Base-by-base conservation (phyloP, 140 eudicot species). In the Senecio squalidus region DNA sequence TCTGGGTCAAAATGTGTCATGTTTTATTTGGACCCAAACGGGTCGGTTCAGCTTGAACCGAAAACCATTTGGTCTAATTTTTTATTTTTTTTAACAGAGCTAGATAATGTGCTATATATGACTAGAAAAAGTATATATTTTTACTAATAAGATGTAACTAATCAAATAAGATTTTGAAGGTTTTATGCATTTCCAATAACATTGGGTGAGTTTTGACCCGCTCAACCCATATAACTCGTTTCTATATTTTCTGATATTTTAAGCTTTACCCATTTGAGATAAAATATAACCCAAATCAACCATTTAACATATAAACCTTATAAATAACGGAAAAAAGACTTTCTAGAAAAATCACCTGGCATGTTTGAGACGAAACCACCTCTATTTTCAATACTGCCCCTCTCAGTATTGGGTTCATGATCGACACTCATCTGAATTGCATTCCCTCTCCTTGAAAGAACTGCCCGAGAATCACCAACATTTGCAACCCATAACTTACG, bases 331-430 rank as follows among this genome's bases (percentile, higher is more conserved):
- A 47, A 47, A 47, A 6, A 31, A 15, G 26, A 63, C 26, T 18
- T 26, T 67, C 40, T 25, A 47, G 43, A 66, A 31, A 25, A 24
- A 60, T 57, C 27, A 89, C 97, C 97, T 85, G 97, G 97, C 95
- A 89, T 80, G 64, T 89, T 89, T 28, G 97, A 89, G 76, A 89
- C 97, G 60, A 89, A 89, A 17, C 97, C 97, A 0, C 97, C 97
- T 73, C 69, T 65, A 36, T 80, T 60, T 79, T 89, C 95, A 64
- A 89, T 89, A 73, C 84, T 82, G 29, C 68, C 86, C 40, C 95
- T 76, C 59, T 89, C 97, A 1, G 78, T 85, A 62, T 78, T 82
- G 49, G 97, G 97, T 61, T 89, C 95, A 22, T 89, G 97, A 80
- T 85, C 97, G 15, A 78, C 56, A 28, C 82, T 82, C 95, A 89